Percentiles rank a stretch among this genome's conserved stretches.
Conservation (phyloP, 2,329 filamentous ascomycete species). For the Ascochyta rabiei region DNA sequence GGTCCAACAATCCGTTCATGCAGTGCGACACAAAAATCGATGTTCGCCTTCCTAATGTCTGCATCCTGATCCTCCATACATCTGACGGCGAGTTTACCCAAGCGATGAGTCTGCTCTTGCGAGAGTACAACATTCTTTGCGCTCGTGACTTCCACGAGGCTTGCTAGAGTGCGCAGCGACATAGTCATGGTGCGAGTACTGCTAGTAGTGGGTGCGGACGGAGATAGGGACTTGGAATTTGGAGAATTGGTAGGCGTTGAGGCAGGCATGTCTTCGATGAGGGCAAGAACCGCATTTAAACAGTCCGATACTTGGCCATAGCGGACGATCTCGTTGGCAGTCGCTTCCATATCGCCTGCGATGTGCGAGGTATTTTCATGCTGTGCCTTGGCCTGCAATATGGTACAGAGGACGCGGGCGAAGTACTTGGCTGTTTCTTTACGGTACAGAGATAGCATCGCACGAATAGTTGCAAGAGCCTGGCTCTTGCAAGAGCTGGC, state of each 20-base stretch:
- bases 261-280: conserved; percentile 41
- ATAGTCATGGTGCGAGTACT: conserved; percentile 46
- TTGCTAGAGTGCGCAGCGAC: conserved; percentile 49
- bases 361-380: conserved; percentile 75
- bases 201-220: conserved; percentile 20
- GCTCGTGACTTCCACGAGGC: conserved; percentile 43
- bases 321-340: conserved; percentile 72
- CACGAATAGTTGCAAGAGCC: conserved; percentile 73
- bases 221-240: conserved; percentile 43
- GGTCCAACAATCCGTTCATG: conserved; percentile 55
- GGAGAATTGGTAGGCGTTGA: conserved; percentile 37
- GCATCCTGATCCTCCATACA: conserved; percentile 48
- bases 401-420: conserved; percentile 68
- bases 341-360: conserved; percentile 73
- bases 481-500: conserved; percentile 75
- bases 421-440: conserved; percentile 71
- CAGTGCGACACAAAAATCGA: conserved; percentile 76
- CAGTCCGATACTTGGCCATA: conserved; percentile 67
- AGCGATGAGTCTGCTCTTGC: conserved; percentile 43
- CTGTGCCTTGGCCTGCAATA: conserved; percentile 67
- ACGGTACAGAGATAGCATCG: conserved; percentile 71
- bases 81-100: conserved; percentile 48
- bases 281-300: conserved; percentile 46
- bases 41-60: conserved; percentile 68
- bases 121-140: conserved; percentile 40